These are phyloP conservation scores for Eutypella sp. DNA, from an alignment of 2,329 filamentous ascomycete genomes.

Conservation along the genomic window DNA sequence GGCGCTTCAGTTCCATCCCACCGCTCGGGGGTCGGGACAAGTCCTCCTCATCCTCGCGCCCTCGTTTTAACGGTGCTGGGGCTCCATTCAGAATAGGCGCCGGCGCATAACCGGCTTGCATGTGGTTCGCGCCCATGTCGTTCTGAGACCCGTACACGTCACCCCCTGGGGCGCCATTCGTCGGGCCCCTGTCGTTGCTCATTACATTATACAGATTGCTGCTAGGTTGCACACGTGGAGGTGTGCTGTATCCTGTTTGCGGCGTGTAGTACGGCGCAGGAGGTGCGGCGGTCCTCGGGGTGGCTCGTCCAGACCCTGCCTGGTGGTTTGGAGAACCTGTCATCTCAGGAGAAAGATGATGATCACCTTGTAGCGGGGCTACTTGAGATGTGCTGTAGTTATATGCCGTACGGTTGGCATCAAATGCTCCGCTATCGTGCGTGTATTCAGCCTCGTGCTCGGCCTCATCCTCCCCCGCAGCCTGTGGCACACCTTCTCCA, in stretches of 20 bases:
- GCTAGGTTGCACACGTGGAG: slow-evolving; percentile 64
- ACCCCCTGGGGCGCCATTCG: slow-evolving; percentile 59
- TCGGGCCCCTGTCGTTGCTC: slow-evolving; percentile 66
- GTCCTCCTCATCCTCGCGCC: slow-evolving; percentile 56
- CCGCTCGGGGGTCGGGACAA: slow-evolving; percentile 57
- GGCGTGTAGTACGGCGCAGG: slow-evolving; percentile 69
- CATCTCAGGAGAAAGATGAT: slow-evolving; percentile 76
- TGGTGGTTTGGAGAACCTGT: slow-evolving; percentile 75
- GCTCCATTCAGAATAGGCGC: slow-evolving; percentile 64
- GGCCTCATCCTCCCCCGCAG: slow-evolving; percentile 59
- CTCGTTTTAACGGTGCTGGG: slow-evolving; percentile 37
- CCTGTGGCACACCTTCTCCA: slow-evolving; percentile 50
- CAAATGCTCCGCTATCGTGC: slow-evolving; percentile 73
- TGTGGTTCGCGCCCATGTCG: slow-evolving; percentile 46
- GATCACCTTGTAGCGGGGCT: slow-evolving; percentile 63
- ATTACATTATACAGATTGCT: slow-evolving; percentile 88
- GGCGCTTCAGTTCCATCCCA: slow-evolving; percentile 67
- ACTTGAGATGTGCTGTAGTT: slow-evolving; percentile 69
- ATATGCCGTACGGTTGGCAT: slow-evolving; percentile 67
- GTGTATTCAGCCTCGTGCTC: slow-evolving; percentile 82
- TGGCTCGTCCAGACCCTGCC: slow-evolving; percentile 76
- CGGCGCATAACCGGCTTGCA: slow-evolving; percentile 60
- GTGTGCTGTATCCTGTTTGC: slow-evolving; percentile 67
- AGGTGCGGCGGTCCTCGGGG: slow-evolving; percentile 71
- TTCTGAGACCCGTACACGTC: slow-evolving; percentile 68